Base-by-base conservation (phyloP, 1,284 basidiomycete genomes). In the Microbotryum silenes-acaulis region DNA sequence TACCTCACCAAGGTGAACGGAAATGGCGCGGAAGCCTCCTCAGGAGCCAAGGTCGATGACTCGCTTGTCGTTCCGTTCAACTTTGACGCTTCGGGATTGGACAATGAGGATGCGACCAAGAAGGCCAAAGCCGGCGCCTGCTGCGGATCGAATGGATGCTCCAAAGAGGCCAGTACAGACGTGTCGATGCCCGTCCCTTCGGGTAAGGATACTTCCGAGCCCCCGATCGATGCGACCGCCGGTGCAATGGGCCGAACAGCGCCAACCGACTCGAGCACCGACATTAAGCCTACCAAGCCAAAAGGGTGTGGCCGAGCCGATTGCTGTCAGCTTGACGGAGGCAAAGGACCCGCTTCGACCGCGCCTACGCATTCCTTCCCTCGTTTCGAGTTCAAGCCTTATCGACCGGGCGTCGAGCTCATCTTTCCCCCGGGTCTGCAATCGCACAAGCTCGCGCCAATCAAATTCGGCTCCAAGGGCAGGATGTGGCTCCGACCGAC, bases 361-460 rank as follows among this genome's bases (percentile, higher is more conserved):
- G 50, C 54, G 12, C 42, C 58, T 16, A 67, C 63, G 14, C 62
- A 54, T 6, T 59, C 65, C 9, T 71, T 70, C 48, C 71, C 70
- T 2, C 59, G 54, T 1, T 72, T 74, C 67, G 57, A 56, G n/a
- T 70, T 72, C 63, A 72, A 73, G 59, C 69, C 74, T 4, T 77
- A 77, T 62, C 66, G 69, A 16, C 70, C 73, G 10, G 64, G 66
- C 9, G 71, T 69, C 4, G 75, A 77, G 53, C 71, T 74, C 60
- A 75, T 77, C 62, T 75, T 72, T 65, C 75, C 75, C 7, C 71
- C 75, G 1, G 72, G 66, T 45, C 68, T 76, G 18, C 56, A 60
- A 20, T 73, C 72, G 50, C 65, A 70, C 51, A 18, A 54, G 25
- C 51, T 47, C 54, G 27, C 62, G 14, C 72, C 68, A 8, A 60